Base-by-base conservation (phyloP, 306 rosid species). In the Dalbergia oliveri region DNA sequence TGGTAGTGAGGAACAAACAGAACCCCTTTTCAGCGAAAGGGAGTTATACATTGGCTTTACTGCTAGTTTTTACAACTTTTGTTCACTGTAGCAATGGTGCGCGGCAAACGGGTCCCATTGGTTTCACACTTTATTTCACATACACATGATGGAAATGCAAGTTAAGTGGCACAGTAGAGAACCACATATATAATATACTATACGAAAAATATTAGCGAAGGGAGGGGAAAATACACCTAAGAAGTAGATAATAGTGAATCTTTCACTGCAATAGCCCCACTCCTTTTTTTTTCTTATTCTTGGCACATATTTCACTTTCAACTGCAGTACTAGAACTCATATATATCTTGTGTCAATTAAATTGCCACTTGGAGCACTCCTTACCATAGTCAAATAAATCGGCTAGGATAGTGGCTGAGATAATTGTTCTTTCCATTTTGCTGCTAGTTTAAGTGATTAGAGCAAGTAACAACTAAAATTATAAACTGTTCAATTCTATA, bases 81-180 rank as follows among this genome's bases (percentile, higher is more conserved):
- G 23, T 67, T 66, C 43, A 82, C 77, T 82, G 67, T 82, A 50
- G 15, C 72, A 49, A 69, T 69, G 47, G 84, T 53, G 74, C 12
- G 50, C 68, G 62, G 57, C 73, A 72, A 51, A 51, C 3, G 35
- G 74, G 74, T 53, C 79, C 84, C 79, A 41, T 12, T 8, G 54
- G 26, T n/a, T 67, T 67, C 21, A 54, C 35, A 62, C 79, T 39
- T 62, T 19, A 15, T 37, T 14, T 9, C 41, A 18, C 82, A 21
- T 33, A 49, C 41, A 8, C 1, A 21, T 21, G 54, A 67, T 54
- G 11, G 4, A 43, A 39, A 67, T n/a, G 3, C 8, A 49, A 49
- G n/a, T 2, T 13, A 39, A 5, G 18, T 2, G 57, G 11, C 37
- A 15, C 26, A 19, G 44, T 9, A 9, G 47, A 31, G 50, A 56